Evolutionary conservation across 768 basidiomycete species (phyloP).

Genomic region (Pleurotus tuber-regium): DNA sequence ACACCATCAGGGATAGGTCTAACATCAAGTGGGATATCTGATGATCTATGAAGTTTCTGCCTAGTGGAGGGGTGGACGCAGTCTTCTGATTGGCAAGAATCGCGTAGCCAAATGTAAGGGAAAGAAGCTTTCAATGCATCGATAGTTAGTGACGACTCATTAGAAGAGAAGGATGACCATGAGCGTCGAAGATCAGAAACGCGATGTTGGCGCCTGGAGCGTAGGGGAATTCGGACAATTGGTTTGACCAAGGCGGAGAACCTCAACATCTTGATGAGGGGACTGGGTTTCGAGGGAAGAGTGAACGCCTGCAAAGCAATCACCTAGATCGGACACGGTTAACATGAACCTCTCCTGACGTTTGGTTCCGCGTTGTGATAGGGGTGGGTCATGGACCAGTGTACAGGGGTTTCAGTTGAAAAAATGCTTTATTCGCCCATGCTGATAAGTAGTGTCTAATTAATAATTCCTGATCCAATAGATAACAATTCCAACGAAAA

Average conservation of each 20-base stretch:
- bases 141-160: slow-evolving; percentile 30
- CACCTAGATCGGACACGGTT: not conserved
- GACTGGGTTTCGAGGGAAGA: not conserved
- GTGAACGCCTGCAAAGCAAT: no score
- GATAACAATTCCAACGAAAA: slow-evolving; percentile 21
- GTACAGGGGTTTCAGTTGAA: not conserved
- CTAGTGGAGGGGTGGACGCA: slow-evolving; percentile 77
- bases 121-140: slow-evolving; percentile 45
- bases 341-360: not conserved
- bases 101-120: slow-evolving; percentile 78
- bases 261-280: not conserved
- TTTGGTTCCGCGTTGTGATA: not conserved
- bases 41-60: slow-evolving; percentile 74
- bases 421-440: no score
- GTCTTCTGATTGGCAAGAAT: slow-evolving; percentile 70
- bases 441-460: no score
- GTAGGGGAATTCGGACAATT: not conserved
- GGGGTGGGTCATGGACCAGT: not conserved
- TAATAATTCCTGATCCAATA: slow-evolving; percentile 12
- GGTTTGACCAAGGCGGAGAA: not conserved
- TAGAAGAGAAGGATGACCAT: slow-evolving; percentile 23
- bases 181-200: not conserved
- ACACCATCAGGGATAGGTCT: slow-evolving; percentile 42
- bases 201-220: not conserved
- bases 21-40: slow-evolving; percentile 57